Conservation (phyloP, 2,329 filamentous ascomycete species). For the Didymella arachidicola region DNA sequence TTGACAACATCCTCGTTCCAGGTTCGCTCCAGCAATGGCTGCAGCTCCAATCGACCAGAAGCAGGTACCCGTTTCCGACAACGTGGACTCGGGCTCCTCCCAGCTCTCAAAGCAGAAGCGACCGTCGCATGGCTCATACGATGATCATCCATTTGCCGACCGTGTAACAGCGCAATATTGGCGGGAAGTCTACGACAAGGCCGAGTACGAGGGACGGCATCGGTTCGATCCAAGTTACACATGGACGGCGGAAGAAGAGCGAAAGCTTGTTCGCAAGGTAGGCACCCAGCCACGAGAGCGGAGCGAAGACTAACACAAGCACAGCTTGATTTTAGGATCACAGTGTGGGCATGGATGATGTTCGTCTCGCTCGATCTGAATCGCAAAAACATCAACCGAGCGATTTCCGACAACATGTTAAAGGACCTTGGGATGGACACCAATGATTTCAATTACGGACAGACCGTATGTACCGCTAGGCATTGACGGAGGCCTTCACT, state of each 20-base stretch:
- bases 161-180: conserved; percentile 36
- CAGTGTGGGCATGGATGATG: conserved; percentile 56
- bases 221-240: conserved; percentile 58
- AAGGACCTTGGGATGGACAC: conserved; percentile 39
- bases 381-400: conserved; percentile 57
- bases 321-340: conserved; percentile 41
- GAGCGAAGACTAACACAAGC: not conserved
- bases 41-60: conserved; percentile 20
- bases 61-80: conserved; percentile 27
- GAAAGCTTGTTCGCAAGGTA: conserved; percentile 56
- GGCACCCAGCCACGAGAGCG: not conserved
- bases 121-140: conserved; percentile 26
- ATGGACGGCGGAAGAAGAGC: conserved; percentile 59
- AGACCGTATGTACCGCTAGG: conserved; percentile 47
- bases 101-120: conserved; percentile 13
- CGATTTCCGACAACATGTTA: conserved; percentile 47
- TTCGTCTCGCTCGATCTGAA: conserved; percentile 59
- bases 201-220: conserved; percentile 51
- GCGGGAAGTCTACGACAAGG: conserved; percentile 37
- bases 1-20: conserved; percentile 8
- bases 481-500: not conserved
- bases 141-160: conserved; percentile 36
- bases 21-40: conserved; percentile 26
- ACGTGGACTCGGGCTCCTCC: conserved; percentile 28
- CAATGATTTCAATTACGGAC: conserved; percentile 44